These are phyloP conservation scores for Cornus controversa DNA, from an alignment of 148 eudicot genomes.

Conservation along the genomic window DNA sequence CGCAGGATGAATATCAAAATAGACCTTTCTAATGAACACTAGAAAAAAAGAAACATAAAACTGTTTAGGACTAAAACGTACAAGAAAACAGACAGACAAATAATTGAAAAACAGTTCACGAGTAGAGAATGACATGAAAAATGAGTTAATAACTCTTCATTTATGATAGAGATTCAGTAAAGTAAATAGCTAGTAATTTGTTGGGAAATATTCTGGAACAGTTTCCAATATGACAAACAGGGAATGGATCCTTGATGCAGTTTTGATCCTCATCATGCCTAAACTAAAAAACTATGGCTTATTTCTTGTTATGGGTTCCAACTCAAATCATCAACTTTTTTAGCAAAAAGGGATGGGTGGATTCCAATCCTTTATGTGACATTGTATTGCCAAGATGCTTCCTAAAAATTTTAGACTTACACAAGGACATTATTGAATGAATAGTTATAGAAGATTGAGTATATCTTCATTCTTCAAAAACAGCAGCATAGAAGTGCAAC, in stretches of 20 bases:
- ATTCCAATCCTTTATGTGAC: neutral
- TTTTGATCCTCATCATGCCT: too few relatives aligned
- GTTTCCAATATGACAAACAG: neutral
- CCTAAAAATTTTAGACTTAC: neutral
- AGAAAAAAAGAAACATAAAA: neutral
- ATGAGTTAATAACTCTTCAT: neutral
- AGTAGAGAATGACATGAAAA: neutral
- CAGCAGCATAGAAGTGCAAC: neutral
- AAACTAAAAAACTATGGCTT: too few relatives aligned
- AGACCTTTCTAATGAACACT: neutral
- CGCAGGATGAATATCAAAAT: neutral
- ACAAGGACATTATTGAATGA: neutral
- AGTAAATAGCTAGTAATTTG: neutral
- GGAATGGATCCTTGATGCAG: too few relatives aligned
- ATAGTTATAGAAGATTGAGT: neutral
- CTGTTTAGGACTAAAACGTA: too few relatives aligned
- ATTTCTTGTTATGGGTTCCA: too few relatives aligned
- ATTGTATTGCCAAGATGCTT: neutral
- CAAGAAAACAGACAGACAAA: neutral
- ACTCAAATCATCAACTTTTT: too few relatives aligned
- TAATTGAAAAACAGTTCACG: neutral
- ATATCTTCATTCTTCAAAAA: neutral
- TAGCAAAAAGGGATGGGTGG: neutral
- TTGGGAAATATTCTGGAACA: neutral
- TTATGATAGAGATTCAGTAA: too few relatives aligned